Evolutionary conservation across 2,329 filamentous ascomycete genomes (phyloP).

Genomic region (Talaromyces pinophilus): DNA sequence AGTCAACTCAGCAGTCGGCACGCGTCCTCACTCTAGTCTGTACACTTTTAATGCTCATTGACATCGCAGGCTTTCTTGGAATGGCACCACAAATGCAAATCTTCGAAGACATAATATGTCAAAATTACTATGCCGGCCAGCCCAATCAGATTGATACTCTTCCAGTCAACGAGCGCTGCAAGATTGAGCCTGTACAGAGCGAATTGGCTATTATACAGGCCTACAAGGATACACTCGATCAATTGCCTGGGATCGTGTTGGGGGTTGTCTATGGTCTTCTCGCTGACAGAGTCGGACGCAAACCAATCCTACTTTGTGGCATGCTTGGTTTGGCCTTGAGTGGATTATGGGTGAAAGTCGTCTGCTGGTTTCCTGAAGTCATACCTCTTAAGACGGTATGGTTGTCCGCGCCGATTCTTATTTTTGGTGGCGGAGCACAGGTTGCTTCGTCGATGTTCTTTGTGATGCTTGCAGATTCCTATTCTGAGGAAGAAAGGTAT

Average conservation of each 20-base stretch:
- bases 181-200: conserved; percentile 34
- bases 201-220: conserved; percentile 34
- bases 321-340: conserved; percentile 29
- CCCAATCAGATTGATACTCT: background rate
- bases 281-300: conserved; percentile 34
- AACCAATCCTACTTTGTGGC: conserved; percentile 29
- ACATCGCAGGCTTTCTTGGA: conserved; percentile 30
- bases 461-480: conserved; percentile 33
- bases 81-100: conserved; percentile 33
- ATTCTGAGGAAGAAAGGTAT: conserved; percentile 33
- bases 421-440: conserved; percentile 32
- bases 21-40: conserved; percentile 15
- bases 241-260: conserved; percentile 27
- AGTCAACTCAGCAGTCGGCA: background rate
- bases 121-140: conserved; percentile 25
- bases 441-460: conserved; percentile 27
- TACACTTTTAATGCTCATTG: conserved; percentile 16
- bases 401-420: conserved; percentile 27
- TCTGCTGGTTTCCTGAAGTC: conserved; percentile 27
- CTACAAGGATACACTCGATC: conserved; percentile 31
- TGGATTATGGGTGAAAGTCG: conserved; percentile 31
- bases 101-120: conserved; percentile 33
- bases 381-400: conserved; percentile 33
- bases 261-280: conserved; percentile 34
- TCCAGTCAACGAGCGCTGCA: conserved; percentile 27